Percentiles rank a stretch among this genome's conserved stretches.
Evolutionary conservation across 257 asterid species (phyloP).

Genomic region (Plantago major): DNA sequence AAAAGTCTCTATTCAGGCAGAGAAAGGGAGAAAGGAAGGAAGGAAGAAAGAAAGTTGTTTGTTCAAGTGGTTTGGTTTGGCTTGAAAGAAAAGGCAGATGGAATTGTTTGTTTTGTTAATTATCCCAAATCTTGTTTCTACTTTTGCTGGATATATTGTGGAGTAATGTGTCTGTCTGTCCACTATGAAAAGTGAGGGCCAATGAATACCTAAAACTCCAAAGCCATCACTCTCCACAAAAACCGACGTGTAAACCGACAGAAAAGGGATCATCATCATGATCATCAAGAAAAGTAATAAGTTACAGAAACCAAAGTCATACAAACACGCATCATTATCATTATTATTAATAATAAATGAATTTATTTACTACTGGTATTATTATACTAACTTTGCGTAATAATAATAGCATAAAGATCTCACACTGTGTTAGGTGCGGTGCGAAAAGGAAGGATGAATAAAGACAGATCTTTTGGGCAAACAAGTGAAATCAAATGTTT

Average conservation of each 20-base stretch:
- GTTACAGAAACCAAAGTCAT: constrained; percentile 8
- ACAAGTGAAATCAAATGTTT: too few species aligned
- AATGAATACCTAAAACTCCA: constrained; percentile 19
- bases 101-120: too few species aligned
- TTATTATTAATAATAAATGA: too few species aligned
- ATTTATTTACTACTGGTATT: too few species aligned
- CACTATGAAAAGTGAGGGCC: constrained; percentile 31
- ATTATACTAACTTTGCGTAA: too few species aligned
- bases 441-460: constrained; percentile 12
- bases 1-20: neutral
- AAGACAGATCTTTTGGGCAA: too few species aligned
- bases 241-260: constrained; percentile 34
- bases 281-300: neutral
- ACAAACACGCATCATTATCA: constrained; percentile 20
- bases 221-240: constrained; percentile 14
- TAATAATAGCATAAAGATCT: neutral
- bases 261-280: constrained; percentile 13
- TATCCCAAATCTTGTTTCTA: too few species aligned
- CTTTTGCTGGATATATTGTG: too few species aligned
- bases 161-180: too few species aligned
- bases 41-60: too few species aligned
- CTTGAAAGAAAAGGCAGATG: neutral
- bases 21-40: neutral
- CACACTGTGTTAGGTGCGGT: neutral
- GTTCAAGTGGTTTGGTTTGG: constrained; percentile 1